Conservation (phyloP, 345 rosid genomes). For the Ceriops tagal region DNA sequence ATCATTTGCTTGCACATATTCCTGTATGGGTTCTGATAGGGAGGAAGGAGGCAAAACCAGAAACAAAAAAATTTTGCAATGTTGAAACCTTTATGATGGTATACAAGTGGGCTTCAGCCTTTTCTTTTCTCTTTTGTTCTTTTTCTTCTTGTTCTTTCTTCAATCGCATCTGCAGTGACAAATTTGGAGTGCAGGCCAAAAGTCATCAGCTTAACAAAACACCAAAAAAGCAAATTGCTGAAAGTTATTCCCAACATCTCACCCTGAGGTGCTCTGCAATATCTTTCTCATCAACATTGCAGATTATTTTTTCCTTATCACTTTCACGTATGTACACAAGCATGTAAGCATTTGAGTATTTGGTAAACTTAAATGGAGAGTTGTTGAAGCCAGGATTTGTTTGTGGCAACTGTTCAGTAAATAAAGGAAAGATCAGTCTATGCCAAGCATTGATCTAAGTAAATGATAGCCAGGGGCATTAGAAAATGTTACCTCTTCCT, state of each 20-base stretch:
- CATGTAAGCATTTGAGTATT: slow-evolving; percentile 99
- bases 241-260: slow-evolving; percentile 28
- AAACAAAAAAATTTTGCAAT: not conserved
- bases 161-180: slow-evolving; percentile 58
- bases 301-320: slow-evolving; percentile 91
- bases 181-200: not conserved
- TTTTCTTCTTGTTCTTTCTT: slow-evolving; percentile 97
- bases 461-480: not conserved
- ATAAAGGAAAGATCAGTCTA: not conserved
- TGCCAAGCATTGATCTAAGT: not conserved
- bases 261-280: slow-evolving; percentile 96
- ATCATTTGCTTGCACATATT: not conserved
- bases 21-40: not conserved
- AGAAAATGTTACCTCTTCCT: slow-evolving; percentile 66
- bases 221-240: not conserved
- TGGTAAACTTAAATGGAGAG: slow-evolving; percentile 83
- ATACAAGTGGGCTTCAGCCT: slow-evolving; percentile 90
- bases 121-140: slow-evolving; percentile 82
- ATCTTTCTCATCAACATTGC: slow-evolving; percentile 97
- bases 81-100: slow-evolving; percentile 76
- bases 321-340: slow-evolving; percentile 97
- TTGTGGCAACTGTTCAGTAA: slow-evolving; percentile 66
- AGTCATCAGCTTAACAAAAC: not conserved
- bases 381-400: slow-evolving; percentile 94
- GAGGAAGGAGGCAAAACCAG: not conserved